These are phyloP conservation scores for Picochlorum sp. DNA, from an alignment of 139 green algal species.

Conservation along the genomic window DNA sequence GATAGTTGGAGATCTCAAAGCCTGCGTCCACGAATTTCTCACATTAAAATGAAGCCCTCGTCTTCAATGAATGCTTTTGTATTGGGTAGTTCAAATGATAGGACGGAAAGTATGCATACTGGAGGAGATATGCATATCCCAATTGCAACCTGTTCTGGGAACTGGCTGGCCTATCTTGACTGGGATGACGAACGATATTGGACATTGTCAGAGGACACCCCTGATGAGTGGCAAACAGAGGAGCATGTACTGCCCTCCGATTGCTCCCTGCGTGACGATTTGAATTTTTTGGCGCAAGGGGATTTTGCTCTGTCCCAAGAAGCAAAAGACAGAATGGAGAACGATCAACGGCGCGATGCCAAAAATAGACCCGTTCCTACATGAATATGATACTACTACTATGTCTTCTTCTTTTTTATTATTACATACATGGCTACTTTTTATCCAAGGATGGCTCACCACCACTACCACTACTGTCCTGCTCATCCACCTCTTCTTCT, in stretches of 20 bases:
- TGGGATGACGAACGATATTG: slow-evolving; percentile 53
- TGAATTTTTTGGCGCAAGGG: slow-evolving; percentile 33
- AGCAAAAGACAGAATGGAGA: slow-evolving; percentile 44
- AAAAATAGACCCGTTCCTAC: slow-evolving; percentile 26
- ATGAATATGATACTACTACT: neutral
- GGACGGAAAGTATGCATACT: neutral
- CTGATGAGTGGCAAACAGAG: slow-evolving; percentile 35
- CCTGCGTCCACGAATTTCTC: neutral
- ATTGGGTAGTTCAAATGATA: neutral
- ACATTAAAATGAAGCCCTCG: neutral
- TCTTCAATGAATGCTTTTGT: neutral
- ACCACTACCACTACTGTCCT: neutral
- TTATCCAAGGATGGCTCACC: neutral
- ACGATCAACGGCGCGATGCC: slow-evolving; percentile 38
- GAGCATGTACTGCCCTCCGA: slow-evolving; percentile 49
- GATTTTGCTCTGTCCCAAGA: slow-evolving; percentile 23
- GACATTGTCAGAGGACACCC: slow-evolving; percentile 35
- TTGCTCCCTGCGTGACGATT: slow-evolving; percentile 46
- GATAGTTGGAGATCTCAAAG: neutral
- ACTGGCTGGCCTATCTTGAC: slow-evolving; percentile 73
- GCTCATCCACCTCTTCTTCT: neutral
- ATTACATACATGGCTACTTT: too few species aligned
- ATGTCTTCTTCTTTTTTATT: neutral
- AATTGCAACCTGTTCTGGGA: slow-evolving; percentile 38
- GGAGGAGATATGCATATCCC: slow-evolving; percentile 10